Evolutionary conservation across 2,329 filamentous ascomycete species (phyloP), one percentile per base, ranked within the genome.

Genomic region (Paraphoma chrysanthemicola): DNA sequence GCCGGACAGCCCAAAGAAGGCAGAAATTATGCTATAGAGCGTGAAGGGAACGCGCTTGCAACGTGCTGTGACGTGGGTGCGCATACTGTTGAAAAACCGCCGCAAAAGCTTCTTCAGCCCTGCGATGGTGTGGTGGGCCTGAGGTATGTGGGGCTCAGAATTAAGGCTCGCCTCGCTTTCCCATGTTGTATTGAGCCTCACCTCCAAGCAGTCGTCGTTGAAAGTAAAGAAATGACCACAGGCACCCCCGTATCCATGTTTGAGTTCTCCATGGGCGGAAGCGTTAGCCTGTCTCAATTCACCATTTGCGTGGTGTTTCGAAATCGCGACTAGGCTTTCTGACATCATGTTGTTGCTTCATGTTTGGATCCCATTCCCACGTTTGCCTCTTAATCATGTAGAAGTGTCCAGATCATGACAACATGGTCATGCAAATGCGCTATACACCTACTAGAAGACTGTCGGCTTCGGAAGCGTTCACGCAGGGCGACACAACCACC

Each of bases 91-190:
- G 50, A 60, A 51, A 39, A 54, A 36, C 49, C 42, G 33, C 30
- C 18, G 17, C 30, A 33, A 53, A 66, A 59, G 59, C 59, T 62
- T 64, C 48, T 59, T 62, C 62, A 65, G 66, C 64, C 64, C 54
- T 63, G 56, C 39, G 47, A 59, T 45, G 29, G 30, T 56, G 23
- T n/a, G 17, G 54, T 58, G 60, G 58, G 46, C 46, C 59, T 42
- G 16, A n/a, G 23, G 23, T 23, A 23, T 16, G 39, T 54, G 53
- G 51, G 54, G 42, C 45, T 38, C 18, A 33, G 18, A 41, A 51
- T 49, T 48, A 41, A 48, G 44, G 16, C 39, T 54, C 46, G 51
- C 51, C 48, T 57, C 49, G 56, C 47, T 56, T 51, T 49, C 38
- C 36, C 29, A 50, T 47, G 6, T 28, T 51, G 48, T 45, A 44